A percentile compares a stretch with the other conserved stretches of the same genome.
Evolutionary conservation across 2,329 filamentous ascomycete species (phyloP).

Genomic region (Fusarium falciforme): DNA sequence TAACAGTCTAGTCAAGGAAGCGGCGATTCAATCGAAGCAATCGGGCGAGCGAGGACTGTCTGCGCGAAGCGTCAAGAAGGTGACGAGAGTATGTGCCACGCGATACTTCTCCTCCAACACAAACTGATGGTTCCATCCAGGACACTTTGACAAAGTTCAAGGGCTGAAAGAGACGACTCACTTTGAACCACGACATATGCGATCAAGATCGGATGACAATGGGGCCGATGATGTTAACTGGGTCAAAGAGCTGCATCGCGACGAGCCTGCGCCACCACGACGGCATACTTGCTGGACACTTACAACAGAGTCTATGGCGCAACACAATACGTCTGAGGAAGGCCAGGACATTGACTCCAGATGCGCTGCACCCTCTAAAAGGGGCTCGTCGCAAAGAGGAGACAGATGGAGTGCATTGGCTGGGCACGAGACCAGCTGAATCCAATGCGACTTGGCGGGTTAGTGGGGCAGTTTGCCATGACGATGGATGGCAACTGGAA

Average conservation of each 20-base stretch:
- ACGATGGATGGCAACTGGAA: constrained; percentile 12
- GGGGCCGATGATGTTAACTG: neutral
- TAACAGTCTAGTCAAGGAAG: constrained; percentile 80
- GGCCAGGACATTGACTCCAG: neutral
- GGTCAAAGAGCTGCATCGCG: constrained; percentile 10
- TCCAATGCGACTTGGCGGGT: constrained; percentile 27
- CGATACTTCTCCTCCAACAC: neutral
- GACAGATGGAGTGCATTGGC: neutral
- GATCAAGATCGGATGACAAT: neutral
- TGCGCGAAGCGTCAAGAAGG: constrained; percentile 81
- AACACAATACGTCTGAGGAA: neutral
- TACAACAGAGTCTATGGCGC: neutral
- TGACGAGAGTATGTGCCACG: constrained; percentile 71
- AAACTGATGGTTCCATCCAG: constrained; percentile 52
- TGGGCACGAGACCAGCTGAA: constrained; percentile 44
- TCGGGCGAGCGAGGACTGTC: constrained; percentile 78
- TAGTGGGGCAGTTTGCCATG: constrained; percentile 38
- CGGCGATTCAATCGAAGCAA: constrained; percentile 79
- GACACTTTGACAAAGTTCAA: constrained; percentile 76
- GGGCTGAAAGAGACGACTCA: constrained; percentile 58
- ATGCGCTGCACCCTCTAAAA: neutral
- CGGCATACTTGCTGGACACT: neutral
- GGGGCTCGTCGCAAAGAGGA: constrained; percentile 9
- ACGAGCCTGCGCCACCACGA: neutral
- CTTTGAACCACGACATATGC: neutral